Conservation (phyloP, 805 yeast species). For the Candida multigemmis region DNA sequence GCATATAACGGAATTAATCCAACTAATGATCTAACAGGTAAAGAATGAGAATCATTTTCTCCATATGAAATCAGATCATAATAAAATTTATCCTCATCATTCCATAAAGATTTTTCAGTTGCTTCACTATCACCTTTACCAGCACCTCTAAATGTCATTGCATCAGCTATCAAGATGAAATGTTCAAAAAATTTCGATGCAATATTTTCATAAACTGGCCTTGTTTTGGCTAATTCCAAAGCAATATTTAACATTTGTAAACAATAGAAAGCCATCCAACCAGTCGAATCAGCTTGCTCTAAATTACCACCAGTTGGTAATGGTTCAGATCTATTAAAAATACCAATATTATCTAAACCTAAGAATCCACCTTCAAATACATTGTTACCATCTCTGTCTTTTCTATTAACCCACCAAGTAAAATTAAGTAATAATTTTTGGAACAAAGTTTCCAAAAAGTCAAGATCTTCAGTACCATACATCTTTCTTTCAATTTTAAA, state of each 20-base stretch:
- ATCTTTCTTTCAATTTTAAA: constrained; percentile 80
- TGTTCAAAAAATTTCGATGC: constrained; percentile 94
- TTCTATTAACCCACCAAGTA: constrained; percentile 97
- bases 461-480: constrained; percentile 74
- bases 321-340: constrained; percentile 88
- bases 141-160: constrained; percentile 63
- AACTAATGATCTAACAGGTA: constrained; percentile 83
- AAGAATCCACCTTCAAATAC: constrained; percentile 92
- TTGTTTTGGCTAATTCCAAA: constrained; percentile 75
- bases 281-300: constrained; percentile 93
- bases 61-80: constrained; percentile 89
- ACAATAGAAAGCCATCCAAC: constrained; percentile 94
- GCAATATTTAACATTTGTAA: constrained; percentile 90
- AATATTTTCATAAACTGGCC: constrained; percentile 83
- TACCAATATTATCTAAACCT: constrained; percentile 88
- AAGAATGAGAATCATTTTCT: constrained; percentile 49
- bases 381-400: constrained; percentile 78
- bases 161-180: constrained; percentile 84
- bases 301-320: constrained; percentile 85
- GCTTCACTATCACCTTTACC: constrained; percentile 28
- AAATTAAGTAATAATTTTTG: constrained; percentile 83
- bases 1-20: constrained; percentile 91
- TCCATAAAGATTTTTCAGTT: constrained; percentile 70
- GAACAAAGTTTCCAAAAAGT: constrained; percentile 84
- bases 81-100: constrained; percentile 79